phyloP scores from a whole-genome alignment of 805 yeast species.

The Starmerella geochares region DNA sequence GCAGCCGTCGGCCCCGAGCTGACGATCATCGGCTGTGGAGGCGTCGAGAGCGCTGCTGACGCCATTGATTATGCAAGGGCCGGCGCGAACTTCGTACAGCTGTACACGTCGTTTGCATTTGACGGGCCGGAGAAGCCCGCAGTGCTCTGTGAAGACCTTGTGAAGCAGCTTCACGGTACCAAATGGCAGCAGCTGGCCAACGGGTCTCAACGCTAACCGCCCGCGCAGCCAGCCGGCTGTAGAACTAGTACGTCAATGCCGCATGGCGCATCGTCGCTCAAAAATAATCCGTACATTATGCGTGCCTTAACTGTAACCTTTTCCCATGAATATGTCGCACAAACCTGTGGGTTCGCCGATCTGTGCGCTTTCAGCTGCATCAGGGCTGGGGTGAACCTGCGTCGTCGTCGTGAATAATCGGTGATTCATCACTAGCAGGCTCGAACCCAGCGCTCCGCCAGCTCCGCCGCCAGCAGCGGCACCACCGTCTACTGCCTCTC shows the following conservation, averaged over 20 bases:
- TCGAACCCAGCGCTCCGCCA: too few species aligned
- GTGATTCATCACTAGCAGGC: too few species aligned
- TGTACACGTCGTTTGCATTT: slow-evolving; percentile 85
- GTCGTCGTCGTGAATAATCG: too few species aligned
- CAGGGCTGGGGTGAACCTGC: too few species aligned
- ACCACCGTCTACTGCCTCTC: too few species aligned
- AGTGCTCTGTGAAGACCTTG: slow-evolving; percentile 49
- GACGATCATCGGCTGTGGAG: slow-evolving; percentile 88
- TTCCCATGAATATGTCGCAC: too few species aligned
- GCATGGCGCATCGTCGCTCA: too few species aligned
- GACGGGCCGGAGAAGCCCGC: slow-evolving; percentile 79
- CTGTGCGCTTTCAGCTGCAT: too few species aligned
- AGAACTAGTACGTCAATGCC: too few species aligned
- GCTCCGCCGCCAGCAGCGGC: too few species aligned
- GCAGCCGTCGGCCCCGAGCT: slow-evolving; percentile 65
- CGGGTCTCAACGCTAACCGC: background rate
- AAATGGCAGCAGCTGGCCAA: slow-evolving; percentile 55
- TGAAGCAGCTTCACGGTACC: slow-evolving; percentile 60
- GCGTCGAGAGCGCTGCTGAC: slow-evolving; percentile 77
- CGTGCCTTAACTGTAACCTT: background rate
- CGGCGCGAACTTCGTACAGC: slow-evolving; percentile 81
- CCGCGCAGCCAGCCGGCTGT: too few species aligned
- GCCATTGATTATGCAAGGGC: slow-evolving; percentile 86
- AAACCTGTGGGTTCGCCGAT: too few species aligned
- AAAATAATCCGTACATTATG: background rate